A percentile compares a stretch with the other conserved stretches of the same genome.
Conservation (phyloP, 305 asterid species). For the Fraxinus ornus region DNA sequence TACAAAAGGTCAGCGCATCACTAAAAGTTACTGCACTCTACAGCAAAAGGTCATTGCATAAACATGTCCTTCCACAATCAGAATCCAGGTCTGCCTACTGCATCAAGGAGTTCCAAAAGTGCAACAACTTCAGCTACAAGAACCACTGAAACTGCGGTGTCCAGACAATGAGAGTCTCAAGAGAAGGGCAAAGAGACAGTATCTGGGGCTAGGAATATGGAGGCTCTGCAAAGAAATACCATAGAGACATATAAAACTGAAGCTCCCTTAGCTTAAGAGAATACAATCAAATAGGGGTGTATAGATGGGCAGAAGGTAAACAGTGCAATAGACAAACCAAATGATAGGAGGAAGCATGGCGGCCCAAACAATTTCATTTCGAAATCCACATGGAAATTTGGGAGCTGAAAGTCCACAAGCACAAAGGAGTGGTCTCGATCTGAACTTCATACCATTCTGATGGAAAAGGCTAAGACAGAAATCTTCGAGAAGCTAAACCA, state of each 20-base stretch:
- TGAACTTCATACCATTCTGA: slow-evolving; percentile 34
- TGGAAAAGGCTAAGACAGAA: not conserved
- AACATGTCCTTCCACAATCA: slow-evolving; percentile 13
- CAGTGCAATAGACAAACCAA: slow-evolving; percentile 7
- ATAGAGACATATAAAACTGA: slow-evolving; percentile 3
- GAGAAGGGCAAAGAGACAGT: slow-evolving; percentile 20
- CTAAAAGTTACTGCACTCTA: too few species aligned
- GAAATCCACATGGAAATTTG: too few species aligned
- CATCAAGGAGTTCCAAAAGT: slow-evolving; percentile 12
- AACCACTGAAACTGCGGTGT: slow-evolving; percentile 15
- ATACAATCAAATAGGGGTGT: slow-evolving; percentile 25
- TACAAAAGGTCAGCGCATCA: too few species aligned
- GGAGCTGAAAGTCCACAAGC: not conserved
- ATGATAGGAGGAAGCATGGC: slow-evolving; percentile 5
- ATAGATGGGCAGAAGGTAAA: slow-evolving; percentile 8
- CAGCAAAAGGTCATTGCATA: too few species aligned
- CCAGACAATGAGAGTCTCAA: slow-evolving; percentile 19
- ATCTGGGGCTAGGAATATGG: slow-evolving; percentile 13
- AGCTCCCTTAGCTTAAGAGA: slow-evolving; percentile 12
- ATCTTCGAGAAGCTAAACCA: not conserved
- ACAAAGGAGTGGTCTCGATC: slow-evolving; percentile 19
- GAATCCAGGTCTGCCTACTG: slow-evolving; percentile 19
- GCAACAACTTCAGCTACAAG: not conserved
- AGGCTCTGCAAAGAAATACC: not conserved
- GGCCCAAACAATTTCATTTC: not conserved